These are phyloP conservation scores for Acer negundo DNA, from an alignment of 345 rosid species.

Conservation along the genomic window DNA sequence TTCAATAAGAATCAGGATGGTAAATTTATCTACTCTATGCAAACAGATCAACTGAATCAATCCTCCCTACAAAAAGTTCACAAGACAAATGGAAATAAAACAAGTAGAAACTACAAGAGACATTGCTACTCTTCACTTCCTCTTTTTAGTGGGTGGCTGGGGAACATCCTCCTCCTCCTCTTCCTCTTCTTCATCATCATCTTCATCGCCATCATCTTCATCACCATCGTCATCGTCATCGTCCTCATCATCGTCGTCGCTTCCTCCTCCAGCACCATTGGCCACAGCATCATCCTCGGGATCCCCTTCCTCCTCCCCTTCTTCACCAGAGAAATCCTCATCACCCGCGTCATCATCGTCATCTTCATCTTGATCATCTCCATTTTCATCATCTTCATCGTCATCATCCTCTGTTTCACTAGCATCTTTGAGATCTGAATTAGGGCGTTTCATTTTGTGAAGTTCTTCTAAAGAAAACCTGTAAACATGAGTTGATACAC, in stretches of 20 bases:
- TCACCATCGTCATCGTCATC: conserved; percentile 39
- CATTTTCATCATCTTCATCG: conserved; percentile 36
- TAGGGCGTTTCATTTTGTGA: conserved; percentile 32
- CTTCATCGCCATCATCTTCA: conserved; percentile 34
- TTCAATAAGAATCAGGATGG: background rate
- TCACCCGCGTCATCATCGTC: conserved; percentile 45
- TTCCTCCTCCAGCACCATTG: conserved; percentile 55
- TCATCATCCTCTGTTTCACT: conserved; percentile 55
- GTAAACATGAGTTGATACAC: conserved; percentile 14
- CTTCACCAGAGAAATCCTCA: conserved; percentile 60
- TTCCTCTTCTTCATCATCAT: conserved; percentile 36
- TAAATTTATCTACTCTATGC: conserved; percentile 22
- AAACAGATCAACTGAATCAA: conserved; percentile 23
- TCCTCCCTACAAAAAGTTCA: conserved; percentile 18
- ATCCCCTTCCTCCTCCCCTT: conserved; percentile 53
- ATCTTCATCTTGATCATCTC: conserved; percentile 31
- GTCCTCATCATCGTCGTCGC: conserved; percentile 51
- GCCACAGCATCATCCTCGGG: conserved; percentile 62
- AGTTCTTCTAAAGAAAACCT: conserved; percentile 51
- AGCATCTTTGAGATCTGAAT: conserved; percentile 54
- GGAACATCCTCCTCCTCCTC: conserved; percentile 52
- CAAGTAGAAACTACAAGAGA: conserved; percentile 9
- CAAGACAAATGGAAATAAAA: background rate
- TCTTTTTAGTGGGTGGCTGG: conserved; percentile 66
- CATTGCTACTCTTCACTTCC: conserved; percentile 41